Conservation (phyloP, 2,329 filamentous ascomycete species). For the Sclerotinia nivalis region DNA sequence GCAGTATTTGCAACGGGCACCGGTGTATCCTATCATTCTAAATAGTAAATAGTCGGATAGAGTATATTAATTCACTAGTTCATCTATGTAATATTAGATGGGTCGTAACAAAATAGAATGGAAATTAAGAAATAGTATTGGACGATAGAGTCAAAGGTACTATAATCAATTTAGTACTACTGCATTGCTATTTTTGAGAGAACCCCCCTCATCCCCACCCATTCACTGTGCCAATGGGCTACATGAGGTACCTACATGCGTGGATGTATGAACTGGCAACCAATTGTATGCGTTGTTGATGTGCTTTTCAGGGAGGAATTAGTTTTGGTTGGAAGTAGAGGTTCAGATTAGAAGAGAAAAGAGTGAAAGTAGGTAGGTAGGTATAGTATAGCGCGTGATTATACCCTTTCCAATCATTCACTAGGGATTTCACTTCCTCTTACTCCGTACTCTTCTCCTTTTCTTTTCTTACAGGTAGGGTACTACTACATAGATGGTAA, state of each 20-base stretch:
- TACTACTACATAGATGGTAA: neutral
- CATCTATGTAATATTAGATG: neutral
- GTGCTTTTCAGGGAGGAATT: slow-evolving; percentile 8
- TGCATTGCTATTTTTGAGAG: slow-evolving; percentile 6
- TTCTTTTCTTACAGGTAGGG: neutral
- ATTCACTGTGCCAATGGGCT: slow-evolving; percentile 3
- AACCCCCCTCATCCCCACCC: neutral
- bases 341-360: neutral
- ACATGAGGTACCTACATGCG: slow-evolving; percentile 2
- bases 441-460: neutral
- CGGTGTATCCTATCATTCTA: neutral
- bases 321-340: neutral
- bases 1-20: neutral
- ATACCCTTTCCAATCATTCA: neutral
- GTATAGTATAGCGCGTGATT: neutral
- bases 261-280: neutral
- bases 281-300: slow-evolving; percentile 10
- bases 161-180: neutral
- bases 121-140: neutral
- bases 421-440: neutral
- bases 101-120: neutral
- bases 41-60: neutral
- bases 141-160: neutral
- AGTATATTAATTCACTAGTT: slow-evolving; percentile 1
- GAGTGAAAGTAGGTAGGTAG: neutral